Base-by-base conservation (phyloP, 192 early-diverging fungal species). In the Backusella sp. region DNA sequence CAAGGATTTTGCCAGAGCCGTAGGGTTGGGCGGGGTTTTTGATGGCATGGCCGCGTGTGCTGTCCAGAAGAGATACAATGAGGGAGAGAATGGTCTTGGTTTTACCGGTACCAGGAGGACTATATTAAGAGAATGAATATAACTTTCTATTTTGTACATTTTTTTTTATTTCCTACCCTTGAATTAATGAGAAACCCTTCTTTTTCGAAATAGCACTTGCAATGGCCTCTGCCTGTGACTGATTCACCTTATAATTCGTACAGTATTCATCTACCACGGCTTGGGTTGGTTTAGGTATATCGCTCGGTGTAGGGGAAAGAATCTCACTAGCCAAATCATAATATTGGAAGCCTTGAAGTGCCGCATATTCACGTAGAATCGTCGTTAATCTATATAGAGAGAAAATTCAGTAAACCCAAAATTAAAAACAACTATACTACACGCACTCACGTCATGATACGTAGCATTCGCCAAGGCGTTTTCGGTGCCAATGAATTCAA, bases 1-100 rank as follows among this genome's bases (percentile, higher is more conserved):
- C 90, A 6, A 99, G 84, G 44, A 99, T 80, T 79, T 91, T 87
- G 79, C 62, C 44, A 15, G 46, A 30, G 23, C 56, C 39, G 28
- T 69, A 46, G 41, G 70, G 70, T 19, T 71, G 42, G 0, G 15
- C 6, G 6, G 56, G 7, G 21, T 34, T 72, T 62, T 62, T 62
- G 5, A 19, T 49, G 0, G 71, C 68, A 2, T 76, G 79, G 11
- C 68, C 44, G 23, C 77, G 62, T 3, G 81, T 69, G 4, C 23
- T 26, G 23, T 79, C 82, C 12, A 93, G 79, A 2, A 97, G 81
- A 5, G 91, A 86, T 5, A 92, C 94, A 56, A 96, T 85, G 6
- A 99, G 82, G 1, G 91, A 91, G 23, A 99, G 79, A 78, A 99
- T 96, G 1, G 96, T 98, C 76, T 95, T 93, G 2, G 97, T 97